Base-by-base conservation (phyloP, 192 early-diverging fungal species). In the Coemansia nantahalensis region DNA sequence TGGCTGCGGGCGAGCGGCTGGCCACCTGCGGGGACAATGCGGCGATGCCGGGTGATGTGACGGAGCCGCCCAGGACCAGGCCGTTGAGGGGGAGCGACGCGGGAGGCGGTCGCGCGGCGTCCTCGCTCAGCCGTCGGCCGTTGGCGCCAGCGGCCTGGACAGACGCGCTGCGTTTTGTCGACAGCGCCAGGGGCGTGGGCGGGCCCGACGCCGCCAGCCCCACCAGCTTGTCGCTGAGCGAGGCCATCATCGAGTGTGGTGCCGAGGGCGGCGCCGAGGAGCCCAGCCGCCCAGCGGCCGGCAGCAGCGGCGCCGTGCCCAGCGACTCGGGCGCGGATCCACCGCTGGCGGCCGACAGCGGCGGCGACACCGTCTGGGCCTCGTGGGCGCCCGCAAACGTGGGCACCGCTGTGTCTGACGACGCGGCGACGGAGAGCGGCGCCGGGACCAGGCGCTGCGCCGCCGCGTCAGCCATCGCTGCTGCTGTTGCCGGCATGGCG, bases 21-120 rank as follows among this genome's bases (percentile, higher is more conserved):
- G 44, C 46, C 33, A 65, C 16, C 28, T 51, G 54, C 35, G 62
- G 62, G 15, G 61, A 51, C 37, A 64, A 30, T 6, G 47, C 48
- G 1, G 44, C 30, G 44, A 52, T 6, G 13, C 49, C 34, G 23
- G 55, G 51, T 19, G 45, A 34, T 19, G 22, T 42, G 8, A 54
- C 39, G 12, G 51, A 34, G 32, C 44, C 40, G 26, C 34, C 43
- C n/a, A 62, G 45, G 12, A 44, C 44, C 15, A 53, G 51, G 46
- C 54, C 37, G 22, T 38, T 51, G 23, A 59, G 39, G 32, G 35
- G 35, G 10, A 41, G 40, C 8, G 41, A 35, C 6, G 41, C 40
- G 17, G 43, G 15, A 3, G 34, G n/a, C n/a, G n/a, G n/a, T n/a
- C n/a, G n/a, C n/a, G n/a, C n/a, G n/a, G n/a, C n/a, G n/a, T n/a